phyloP scores from a whole-genome alignment of 2,329 filamentous ascomycete genomes.

The Orbilia blumenaviensis region DNA sequence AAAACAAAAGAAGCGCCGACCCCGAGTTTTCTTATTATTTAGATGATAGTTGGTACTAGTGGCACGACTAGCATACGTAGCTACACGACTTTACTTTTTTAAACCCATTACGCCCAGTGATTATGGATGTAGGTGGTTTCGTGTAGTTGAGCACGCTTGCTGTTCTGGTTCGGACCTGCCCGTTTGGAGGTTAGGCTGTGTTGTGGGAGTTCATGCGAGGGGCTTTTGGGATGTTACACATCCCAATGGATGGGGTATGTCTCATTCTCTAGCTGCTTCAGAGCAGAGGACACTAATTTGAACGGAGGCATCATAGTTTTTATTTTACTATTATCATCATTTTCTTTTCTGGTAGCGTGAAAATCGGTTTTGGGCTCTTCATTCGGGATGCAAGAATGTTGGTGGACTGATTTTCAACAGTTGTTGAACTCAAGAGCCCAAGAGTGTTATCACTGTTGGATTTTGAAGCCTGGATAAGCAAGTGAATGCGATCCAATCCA shows the following conservation, averaged over 20 bases:
- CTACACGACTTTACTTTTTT: background rate
- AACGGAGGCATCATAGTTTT: background rate
- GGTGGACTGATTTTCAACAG: no score
- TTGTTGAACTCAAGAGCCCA: background rate
- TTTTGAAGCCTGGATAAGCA: background rate
- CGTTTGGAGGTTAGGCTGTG: constrained; percentile 1
- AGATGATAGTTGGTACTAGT: no score
- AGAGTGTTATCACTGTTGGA: background rate
- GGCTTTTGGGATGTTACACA: constrained; percentile 5
- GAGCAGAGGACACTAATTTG: background rate
- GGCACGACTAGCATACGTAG: background rate
- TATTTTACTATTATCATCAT: no score
- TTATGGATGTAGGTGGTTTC: no score
- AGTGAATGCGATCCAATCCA: no score
- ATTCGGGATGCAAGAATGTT: no score
- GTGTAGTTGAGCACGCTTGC: no score
- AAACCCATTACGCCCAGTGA: no score
- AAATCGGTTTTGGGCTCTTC: no score
- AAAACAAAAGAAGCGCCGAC: no score
- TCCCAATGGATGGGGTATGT: background rate
- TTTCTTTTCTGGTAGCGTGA: no score
- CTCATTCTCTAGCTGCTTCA: constrained; percentile 12
- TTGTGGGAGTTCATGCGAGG: background rate
- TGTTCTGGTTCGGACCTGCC: background rate
- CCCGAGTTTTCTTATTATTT: no score